Evolutionary conservation across 1,284 basidiomycete genomes (phyloP).

Genomic region (Cutaneotrichosporon spelunceum): DNA sequence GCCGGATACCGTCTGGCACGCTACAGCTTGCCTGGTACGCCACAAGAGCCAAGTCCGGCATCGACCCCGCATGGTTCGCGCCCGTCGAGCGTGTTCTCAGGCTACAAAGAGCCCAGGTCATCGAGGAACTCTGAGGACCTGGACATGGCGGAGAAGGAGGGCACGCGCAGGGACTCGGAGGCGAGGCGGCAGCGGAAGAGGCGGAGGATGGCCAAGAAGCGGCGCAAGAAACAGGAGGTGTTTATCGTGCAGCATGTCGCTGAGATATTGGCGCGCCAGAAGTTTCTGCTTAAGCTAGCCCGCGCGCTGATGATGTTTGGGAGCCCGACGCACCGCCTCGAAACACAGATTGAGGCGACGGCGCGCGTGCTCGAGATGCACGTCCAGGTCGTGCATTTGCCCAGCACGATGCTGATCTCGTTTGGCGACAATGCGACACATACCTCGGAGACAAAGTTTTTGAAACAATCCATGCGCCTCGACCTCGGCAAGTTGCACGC

Average conservation of each 20-base stretch:
- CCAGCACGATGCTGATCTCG: slow-evolving; percentile 74
- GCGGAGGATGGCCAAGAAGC: slow-evolving; percentile 56
- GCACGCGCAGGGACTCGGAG: slow-evolving; percentile 55
- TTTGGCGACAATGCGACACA: slow-evolving; percentile 80
- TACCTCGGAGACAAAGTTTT: slow-evolving; percentile 80
- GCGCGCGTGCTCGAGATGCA: slow-evolving; percentile 80
- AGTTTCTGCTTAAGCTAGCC: slow-evolving; percentile 84
- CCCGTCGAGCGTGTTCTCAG: slow-evolving; percentile 7
- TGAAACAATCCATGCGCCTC: slow-evolving; percentile 69
- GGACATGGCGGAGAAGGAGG: slow-evolving; percentile 40
- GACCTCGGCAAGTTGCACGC: slow-evolving; percentile 74
- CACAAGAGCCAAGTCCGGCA: background rate
- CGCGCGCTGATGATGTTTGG: slow-evolving; percentile 95
- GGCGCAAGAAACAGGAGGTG: slow-evolving; percentile 71
- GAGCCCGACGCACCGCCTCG: slow-evolving; percentile 81
- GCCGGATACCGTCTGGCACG: slow-evolving; percentile 67
- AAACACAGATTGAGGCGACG: slow-evolving; percentile 80
- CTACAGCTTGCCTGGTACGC: slow-evolving; percentile 46
- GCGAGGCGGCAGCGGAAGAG: slow-evolving; percentile 54
- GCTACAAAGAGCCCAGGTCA: slow-evolving; percentile 1
- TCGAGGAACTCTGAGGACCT: slow-evolving; percentile 40
- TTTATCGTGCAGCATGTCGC: slow-evolving; percentile 88
- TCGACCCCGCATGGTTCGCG: background rate
- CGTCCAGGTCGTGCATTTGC: slow-evolving; percentile 80
- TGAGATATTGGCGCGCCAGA: slow-evolving; percentile 77